Evolutionary conservation across 2,329 filamentous ascomycete genomes (phyloP).

Genomic region (Hyphodiscus sp.): DNA sequence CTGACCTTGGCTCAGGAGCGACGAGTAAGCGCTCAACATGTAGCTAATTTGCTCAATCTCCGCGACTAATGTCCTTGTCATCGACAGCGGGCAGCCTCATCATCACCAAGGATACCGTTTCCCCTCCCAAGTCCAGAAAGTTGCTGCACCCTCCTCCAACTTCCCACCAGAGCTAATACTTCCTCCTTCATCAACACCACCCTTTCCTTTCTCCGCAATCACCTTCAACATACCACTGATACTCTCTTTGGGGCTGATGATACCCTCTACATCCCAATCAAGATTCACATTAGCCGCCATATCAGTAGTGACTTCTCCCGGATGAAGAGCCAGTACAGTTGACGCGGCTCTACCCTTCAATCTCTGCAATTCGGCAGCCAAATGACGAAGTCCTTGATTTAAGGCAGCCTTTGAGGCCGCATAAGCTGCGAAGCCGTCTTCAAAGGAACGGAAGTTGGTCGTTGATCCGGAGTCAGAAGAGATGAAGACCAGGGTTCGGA

Average conservation of each 20-base stretch:
- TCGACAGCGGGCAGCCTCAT: neutral
- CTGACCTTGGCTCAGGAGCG: no score
- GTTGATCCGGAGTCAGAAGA: constrained; percentile 50
- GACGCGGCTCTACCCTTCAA: constrained; percentile 28
- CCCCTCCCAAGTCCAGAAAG: constrained; percentile 22
- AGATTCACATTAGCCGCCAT: constrained; percentile 27
- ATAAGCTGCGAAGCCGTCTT: constrained; percentile 53
- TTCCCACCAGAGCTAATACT: neutral
- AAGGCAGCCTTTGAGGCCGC: constrained; percentile 50
- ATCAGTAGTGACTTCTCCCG: constrained; percentile 47
- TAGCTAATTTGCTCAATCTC: no score
- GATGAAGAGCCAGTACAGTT: constrained; percentile 48
- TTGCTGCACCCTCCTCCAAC: constrained; percentile 13
- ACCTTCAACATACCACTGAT: constrained; percentile 15
- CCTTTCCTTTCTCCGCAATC: constrained; percentile 14
- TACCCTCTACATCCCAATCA: constrained; percentile 13
- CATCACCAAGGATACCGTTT: constrained; percentile 17
- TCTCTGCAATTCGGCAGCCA: constrained; percentile 48
- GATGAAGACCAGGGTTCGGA: constrained; percentile 45
- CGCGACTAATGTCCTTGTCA: neutral
- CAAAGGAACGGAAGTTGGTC: constrained; percentile 43
- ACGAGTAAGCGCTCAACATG: no score
- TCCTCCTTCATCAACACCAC: constrained; percentile 9
- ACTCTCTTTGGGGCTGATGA: constrained; percentile 15
- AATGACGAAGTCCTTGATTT: constrained; percentile 49